Evolutionary conservation across 2,329 filamentous ascomycete genomes (phyloP), one percentile per base, ranked within the genome.

Genomic region (Penicillium polonicum): DNA sequence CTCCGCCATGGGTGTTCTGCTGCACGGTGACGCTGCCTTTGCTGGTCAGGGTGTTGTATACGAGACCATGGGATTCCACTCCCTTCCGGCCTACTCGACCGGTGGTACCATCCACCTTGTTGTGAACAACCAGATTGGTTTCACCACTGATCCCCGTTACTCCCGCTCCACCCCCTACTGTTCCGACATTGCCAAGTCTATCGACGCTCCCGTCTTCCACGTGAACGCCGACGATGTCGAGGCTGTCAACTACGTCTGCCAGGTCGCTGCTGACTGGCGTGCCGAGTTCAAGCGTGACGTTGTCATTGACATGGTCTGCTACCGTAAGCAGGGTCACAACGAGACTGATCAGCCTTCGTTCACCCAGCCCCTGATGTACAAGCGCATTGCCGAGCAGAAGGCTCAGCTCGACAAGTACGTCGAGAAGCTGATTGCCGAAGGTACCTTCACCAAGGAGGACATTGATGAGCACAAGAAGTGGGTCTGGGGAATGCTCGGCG

Each of bases 321-420:
- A 99, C 84, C 90, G 94, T 73, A 99, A 97, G 82, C 88, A 97
- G 76, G 94, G 94, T 62, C 94, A 99, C 86, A 99, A 99, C 80
- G 94, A 99, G 82, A 99, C 94, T 12, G 94, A 99, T 74, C 94
- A 99, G 82, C 94, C 94, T 48, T 96, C 93, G 41, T 99, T 99
- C 83, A 99, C 94, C n/a, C 94, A 99, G 76, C 94, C 94, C 41
- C 81, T 97, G 68, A 99, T 99, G 94, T 99, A 99, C 86, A 97
- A 97, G 87, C 90, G 90, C 71, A 97, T 99, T 73, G 85, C 87
- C 67, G 83, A 88, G 59, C 91, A 97, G 76, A 84, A 88, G 64
- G 86, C 89, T 45, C 90, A 94, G 74, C 87, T 99, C 59, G 89
- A 96, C 73, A 90, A 91, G 70, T 99, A 99, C 74, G 85, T 94